Evolutionary conservation across 371 early-diverging fungal genomes (phyloP).

Genomic region (Parasitella parasitica): DNA sequence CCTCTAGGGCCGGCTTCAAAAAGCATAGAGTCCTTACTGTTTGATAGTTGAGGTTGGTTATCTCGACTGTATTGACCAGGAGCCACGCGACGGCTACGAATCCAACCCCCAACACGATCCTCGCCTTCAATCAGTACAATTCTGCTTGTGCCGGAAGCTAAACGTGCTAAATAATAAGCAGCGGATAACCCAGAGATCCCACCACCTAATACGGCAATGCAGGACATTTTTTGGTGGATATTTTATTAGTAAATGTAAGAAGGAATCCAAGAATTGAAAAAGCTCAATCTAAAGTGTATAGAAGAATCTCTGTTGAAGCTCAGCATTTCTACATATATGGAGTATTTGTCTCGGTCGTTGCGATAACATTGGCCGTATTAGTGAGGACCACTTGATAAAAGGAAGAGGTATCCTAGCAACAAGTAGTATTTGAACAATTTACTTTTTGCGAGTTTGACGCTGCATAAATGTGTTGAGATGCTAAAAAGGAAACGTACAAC

Average conservation of each 20-base stretch:
- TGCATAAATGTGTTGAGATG: neutral
- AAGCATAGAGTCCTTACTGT: constrained; percentile 38
- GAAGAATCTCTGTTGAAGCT: neutral
- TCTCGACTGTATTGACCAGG: constrained; percentile 20
- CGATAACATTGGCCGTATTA: neutral
- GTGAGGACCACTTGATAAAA: neutral
- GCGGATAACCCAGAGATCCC: constrained; percentile 91
- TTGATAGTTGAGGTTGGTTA: neutral
- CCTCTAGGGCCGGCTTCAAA: constrained; percentile 90
- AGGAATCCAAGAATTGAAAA: neutral
- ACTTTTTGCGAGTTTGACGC: no score
- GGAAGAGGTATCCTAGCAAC: neutral
- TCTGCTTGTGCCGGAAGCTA: constrained; percentile 46
- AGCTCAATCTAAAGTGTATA: neutral
- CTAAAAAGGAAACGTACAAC: neutral
- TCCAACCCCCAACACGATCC: constrained; percentile 86
- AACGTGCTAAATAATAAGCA: constrained; percentile 77
- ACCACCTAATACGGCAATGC: constrained; percentile 78
- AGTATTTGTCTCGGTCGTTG: neutral
- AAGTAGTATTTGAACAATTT: no score
- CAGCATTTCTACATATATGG: neutral
- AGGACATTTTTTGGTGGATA: constrained; percentile 5
- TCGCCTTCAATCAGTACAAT: constrained; percentile 77
- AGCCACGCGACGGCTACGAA: constrained; percentile 60
- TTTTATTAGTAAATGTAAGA: neutral